Conservation (phyloP, 2,329 filamentous ascomycete species). For the Scedosporium minutisporum region DNA sequence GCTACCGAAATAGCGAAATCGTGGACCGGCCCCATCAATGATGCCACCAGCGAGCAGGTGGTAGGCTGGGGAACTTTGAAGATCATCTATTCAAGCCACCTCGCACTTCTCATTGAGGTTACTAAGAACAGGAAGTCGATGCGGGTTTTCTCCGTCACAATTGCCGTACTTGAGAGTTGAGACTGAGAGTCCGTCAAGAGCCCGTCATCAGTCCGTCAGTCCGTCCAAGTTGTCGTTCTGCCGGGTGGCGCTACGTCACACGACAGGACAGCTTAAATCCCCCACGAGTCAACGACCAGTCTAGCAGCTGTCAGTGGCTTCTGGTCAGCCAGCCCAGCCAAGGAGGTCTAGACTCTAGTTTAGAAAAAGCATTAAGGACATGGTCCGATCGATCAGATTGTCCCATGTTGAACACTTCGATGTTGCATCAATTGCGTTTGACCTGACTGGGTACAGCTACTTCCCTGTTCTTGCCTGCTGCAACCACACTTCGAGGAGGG, state of each 20-base stretch:
- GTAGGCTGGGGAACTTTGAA: neutral
- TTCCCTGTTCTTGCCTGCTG: neutral
- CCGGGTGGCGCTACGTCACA: neutral
- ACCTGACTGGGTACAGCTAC: neutral
- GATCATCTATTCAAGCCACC: too few relatives aligned
- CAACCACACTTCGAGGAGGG: neutral
- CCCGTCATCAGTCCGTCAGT: too few relatives aligned
- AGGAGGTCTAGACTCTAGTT: too few relatives aligned
- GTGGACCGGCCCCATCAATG: neutral
- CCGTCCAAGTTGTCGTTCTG: neutral
- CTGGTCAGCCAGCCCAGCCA: too few relatives aligned
- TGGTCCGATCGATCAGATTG: neutral
- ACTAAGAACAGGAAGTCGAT: neutral
- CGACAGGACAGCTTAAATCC: neutral
- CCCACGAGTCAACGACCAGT: neutral
- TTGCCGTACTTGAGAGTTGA: too few relatives aligned
- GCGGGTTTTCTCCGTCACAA: neutral
- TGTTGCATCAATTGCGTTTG: too few relatives aligned
- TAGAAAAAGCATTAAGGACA: neutral
- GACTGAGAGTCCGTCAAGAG: too few relatives aligned
- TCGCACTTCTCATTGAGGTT: neutral
- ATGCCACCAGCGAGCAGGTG: neutral
- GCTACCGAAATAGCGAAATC: neutral
- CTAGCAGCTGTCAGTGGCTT: neutral
- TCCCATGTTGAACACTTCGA: neutral